Base-by-base conservation (phyloP, 805 yeast species). In the Candida chilensis region DNA sequence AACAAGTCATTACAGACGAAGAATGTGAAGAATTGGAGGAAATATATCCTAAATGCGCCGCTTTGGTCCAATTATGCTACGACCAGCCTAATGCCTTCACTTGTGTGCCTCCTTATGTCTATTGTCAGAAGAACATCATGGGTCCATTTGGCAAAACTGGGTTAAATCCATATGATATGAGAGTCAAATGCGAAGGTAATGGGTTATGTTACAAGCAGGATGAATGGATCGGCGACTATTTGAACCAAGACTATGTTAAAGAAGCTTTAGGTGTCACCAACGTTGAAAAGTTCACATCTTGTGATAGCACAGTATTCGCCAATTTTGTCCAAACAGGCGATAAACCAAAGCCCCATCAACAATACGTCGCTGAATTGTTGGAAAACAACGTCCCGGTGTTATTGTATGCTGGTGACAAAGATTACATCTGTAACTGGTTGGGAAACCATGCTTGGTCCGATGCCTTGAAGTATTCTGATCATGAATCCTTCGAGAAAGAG, bases 321-420 rank as follows among this genome's bases (percentile, higher is more conserved):
- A 52, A 52, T 40, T 63, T 63, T 32, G 38, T 58, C 33, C 48
- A 50, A 29, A 48, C 49, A 17, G 69, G 69, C 11, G 69, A 63
- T 44, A 56, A 50, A 37, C 39, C 44, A 42, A 52, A 48, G 37
- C 66, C 67, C 12, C 59, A 50, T 54, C 64, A 60, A 44, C 59
- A 50, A 37, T 55, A 52, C 30, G 67, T 62, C 19, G 54, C 63
- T 13, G 62, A 60, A 32, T 27, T 39, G 26, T 30, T 39, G 30
- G 40, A 39, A n/a, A 27, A 31, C 21, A 34, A 20, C 12, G 19
- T 37, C n/a, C 41, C 43, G 1, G 41, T 39, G 20, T 29, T 39
- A 20, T 24, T 39, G 24, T 39, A 35, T 20, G 39, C 30, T 16
- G 43, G 43, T 9, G 43, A 39, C 34, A 39, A 39, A 36, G 43